Evolutionary conservation across 306 rosid species (phyloP).

Genomic region (Phaseolus lunatus): DNA sequence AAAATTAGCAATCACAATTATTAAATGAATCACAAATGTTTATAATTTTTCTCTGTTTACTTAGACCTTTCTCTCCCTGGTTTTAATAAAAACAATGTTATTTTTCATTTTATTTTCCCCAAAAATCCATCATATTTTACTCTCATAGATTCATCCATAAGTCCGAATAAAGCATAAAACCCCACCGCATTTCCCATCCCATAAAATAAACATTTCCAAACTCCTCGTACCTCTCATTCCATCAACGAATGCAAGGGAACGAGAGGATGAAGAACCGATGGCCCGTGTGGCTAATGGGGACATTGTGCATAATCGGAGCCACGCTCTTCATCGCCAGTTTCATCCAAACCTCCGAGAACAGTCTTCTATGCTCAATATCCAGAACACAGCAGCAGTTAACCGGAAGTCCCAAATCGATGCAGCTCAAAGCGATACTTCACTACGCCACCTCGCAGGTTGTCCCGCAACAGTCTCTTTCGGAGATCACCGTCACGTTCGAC

Average conservation of each 20-base stretch:
- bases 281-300: constrained; percentile 6
- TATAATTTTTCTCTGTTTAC: no score
- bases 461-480: constrained; percentile 70
- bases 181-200: background rate
- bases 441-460: constrained; percentile 71
- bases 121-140: no score
- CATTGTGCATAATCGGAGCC: constrained; percentile 53
- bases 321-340: constrained; percentile 50
- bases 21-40: no score
- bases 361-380: constrained; percentile 54
- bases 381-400: no score
- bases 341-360: constrained; percentile 44
- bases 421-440: constrained; percentile 69
- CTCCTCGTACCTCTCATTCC: no score
- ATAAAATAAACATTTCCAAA: background rate
- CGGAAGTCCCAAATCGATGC: constrained; percentile 33
- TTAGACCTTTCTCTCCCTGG: no score
- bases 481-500: constrained; percentile 61
- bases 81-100: no score
- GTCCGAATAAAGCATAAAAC: no score
- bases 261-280: constrained; percentile 50
- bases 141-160: no score
- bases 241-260: background rate
- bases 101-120: no score
- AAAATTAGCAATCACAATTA: no score